phyloP scores from a whole-genome alignment of 2,329 filamentous ascomycete genomes.

The Monosporascus sp. region DNA sequence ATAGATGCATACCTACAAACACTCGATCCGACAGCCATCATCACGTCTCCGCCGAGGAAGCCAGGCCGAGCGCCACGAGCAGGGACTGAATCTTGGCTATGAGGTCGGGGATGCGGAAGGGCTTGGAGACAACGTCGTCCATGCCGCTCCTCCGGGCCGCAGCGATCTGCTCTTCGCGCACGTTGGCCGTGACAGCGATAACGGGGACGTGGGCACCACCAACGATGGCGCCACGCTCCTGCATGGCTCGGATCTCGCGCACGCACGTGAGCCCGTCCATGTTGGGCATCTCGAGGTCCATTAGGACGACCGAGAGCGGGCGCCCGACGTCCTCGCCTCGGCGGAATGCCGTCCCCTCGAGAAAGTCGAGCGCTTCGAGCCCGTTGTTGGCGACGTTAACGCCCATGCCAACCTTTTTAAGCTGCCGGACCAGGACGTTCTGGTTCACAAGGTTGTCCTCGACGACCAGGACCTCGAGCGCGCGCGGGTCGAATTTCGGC shows the following conservation, averaged over 20 bases:
- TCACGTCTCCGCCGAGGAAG: neutral
- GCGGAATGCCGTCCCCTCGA: neutral
- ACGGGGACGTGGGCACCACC: constrained; percentile 33
- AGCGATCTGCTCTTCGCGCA: constrained; percentile 35
- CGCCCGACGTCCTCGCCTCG: constrained; percentile 9
- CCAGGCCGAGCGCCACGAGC: constrained; percentile 2
- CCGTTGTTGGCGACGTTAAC: constrained; percentile 55
- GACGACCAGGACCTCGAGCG: constrained; percentile 42
- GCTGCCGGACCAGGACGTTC: constrained; percentile 47
- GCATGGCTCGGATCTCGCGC: constrained; percentile 33
- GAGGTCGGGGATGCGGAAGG: constrained; percentile 47
- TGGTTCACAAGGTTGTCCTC: constrained; percentile 61
- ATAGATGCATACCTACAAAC: too few relatives aligned
- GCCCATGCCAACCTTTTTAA: constrained; percentile 44
- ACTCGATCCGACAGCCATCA: too few relatives aligned
- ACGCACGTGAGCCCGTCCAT: constrained; percentile 34
- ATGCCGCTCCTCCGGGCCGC: constrained; percentile 33
- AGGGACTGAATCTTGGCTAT: constrained; percentile 35
- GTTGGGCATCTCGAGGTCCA: constrained; percentile 25
- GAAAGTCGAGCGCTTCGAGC: constrained; percentile 42
- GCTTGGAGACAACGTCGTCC: constrained; percentile 54
- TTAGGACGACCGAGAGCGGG: constrained; percentile 19
- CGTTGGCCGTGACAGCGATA: constrained; percentile 44
- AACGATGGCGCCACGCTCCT: constrained; percentile 26
- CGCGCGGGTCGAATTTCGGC: constrained; percentile 15